These are phyloP conservation scores for Fraxinus excelsior DNA, from an alignment of 257 asterid species.

Conservation along the genomic window DNA sequence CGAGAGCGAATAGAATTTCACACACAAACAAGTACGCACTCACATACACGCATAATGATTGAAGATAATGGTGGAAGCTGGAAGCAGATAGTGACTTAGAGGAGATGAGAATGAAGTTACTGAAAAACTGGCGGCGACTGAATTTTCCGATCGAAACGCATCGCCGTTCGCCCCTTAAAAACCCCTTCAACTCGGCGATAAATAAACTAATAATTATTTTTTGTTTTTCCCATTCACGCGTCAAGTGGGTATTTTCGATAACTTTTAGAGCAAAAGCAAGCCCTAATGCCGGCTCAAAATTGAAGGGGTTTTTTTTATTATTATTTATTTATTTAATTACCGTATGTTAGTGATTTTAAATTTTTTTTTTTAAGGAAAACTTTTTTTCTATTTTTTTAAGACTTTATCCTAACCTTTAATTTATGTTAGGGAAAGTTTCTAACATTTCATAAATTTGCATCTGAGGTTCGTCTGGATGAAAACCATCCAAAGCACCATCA, in stretches of 20 bases:
- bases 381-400: too few species aligned
- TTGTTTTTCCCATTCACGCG: not conserved
- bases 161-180: slow-evolving; percentile 12
- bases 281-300: too few species aligned
- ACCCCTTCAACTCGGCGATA: slow-evolving; percentile 5
- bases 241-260: not conserved
- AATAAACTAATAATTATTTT: not conserved
- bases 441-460: too few species aligned
- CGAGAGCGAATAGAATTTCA: not conserved
- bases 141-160: slow-evolving; percentile 24
- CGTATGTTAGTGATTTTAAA: too few species aligned
- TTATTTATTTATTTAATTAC: too few species aligned
- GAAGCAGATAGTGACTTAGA: slow-evolving; percentile 21
- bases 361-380: too few species aligned
- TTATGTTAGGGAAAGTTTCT: rapidly evolving
- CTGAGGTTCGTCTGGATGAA: too few species aligned
- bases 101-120: slow-evolving; percentile 28
- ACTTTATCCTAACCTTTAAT: too few species aligned
- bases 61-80: not conserved
- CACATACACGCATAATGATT: not conserved
- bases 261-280: not conserved
- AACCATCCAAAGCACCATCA: too few species aligned
- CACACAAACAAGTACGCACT: not conserved
- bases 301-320: too few species aligned
- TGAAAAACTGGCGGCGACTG: slow-evolving; percentile 24